Evolutionary conservation across 352 stramenopile genomes (phyloP).

Genomic region (Thalassiosira hispida): DNA sequence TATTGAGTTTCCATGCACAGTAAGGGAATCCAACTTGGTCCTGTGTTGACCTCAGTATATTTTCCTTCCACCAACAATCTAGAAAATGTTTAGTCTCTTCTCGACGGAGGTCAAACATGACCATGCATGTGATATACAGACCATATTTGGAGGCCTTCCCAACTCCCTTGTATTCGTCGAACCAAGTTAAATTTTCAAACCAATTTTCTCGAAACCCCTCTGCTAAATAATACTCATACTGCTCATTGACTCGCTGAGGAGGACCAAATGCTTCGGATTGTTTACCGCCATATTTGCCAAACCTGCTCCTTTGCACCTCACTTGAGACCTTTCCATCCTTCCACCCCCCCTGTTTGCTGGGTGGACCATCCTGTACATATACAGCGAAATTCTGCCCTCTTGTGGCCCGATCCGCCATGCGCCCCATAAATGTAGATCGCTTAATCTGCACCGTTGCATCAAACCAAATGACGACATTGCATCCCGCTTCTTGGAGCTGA

Average conservation of each 20-base stretch:
- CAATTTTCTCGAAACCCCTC: slow-evolving; percentile 6
- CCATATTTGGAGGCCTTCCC: not conserved
- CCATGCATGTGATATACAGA: slow-evolving; percentile 17
- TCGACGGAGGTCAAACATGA: slow-evolving; percentile 14
- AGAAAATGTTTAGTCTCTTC: not conserved
- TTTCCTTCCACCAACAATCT: slow-evolving; percentile 15
- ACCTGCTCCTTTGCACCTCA: slow-evolving; percentile 4
- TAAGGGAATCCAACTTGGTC: slow-evolving; percentile 13
- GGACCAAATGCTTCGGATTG: slow-evolving; percentile 1
- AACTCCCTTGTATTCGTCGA: slow-evolving; percentile 10
- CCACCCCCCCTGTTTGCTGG: not conserved
- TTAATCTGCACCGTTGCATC: slow-evolving; percentile 12
- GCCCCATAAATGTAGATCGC: not conserved
- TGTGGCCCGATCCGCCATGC: slow-evolving; percentile 1
- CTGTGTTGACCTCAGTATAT: slow-evolving; percentile 7
- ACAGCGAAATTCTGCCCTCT: slow-evolving; percentile 13
- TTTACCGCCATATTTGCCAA: not conserved
- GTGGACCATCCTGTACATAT: slow-evolving; percentile 2
- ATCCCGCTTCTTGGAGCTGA: not conserved
- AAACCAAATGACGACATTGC: slow-evolving; percentile 14
- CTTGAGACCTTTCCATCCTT: slow-evolving; percentile 1
- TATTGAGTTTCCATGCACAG: slow-evolving; percentile 10
- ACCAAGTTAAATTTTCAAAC: slow-evolving; percentile 3
- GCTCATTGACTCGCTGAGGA: slow-evolving; percentile 2
- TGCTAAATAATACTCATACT: slow-evolving; percentile 14